phyloP scores from a whole-genome alignment of 129 eudicot genomes.

The Helianthus tuberosus region DNA sequence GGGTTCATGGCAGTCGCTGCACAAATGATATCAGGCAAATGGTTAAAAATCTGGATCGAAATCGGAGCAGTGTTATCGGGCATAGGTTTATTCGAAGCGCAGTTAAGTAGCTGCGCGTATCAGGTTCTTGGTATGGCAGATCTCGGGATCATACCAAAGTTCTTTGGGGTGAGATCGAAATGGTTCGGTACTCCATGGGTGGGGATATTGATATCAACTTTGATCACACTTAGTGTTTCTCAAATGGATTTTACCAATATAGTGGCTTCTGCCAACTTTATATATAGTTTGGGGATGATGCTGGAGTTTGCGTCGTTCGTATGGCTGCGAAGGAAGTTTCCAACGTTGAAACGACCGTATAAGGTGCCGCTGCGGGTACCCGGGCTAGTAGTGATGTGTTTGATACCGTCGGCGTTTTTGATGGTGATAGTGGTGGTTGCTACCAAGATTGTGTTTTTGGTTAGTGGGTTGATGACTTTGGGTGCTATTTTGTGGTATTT shows the following conservation, averaged over 20 bases:
- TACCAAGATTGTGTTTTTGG: conserved; percentile 45
- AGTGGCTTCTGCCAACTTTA: conserved; percentile 49
- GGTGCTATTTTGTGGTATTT: conserved; percentile 55
- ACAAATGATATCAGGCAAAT: conserved; percentile 45
- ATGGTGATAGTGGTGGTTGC: conserved; percentile 51
- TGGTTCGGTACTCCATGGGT: conserved; percentile 66
- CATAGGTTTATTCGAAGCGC: conserved; percentile 52
- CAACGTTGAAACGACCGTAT: conserved; percentile 47
- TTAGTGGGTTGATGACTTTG: conserved; percentile 50
- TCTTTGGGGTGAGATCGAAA: conserved; percentile 42
- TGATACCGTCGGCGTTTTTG: conserved; percentile 53
- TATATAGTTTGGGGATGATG: conserved; percentile 61
- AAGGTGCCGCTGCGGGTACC: conserved; percentile 52
- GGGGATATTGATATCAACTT: conserved; percentile 44
- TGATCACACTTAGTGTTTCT: conserved; percentile 35
- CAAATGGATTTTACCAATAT: conserved; percentile 43
- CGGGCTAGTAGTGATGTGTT: conserved; percentile 50
- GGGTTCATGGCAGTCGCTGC: conserved; percentile 62
- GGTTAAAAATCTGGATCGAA: conserved; percentile 63
- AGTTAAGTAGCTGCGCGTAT: conserved; percentile 52
- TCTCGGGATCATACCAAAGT: conserved; percentile 47
- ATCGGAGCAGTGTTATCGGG: conserved; percentile 59
- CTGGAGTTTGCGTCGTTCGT: conserved; percentile 55
- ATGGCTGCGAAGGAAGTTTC: conserved; percentile 47
- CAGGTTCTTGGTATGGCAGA: conserved; percentile 66